These are phyloP conservation scores for Microstroma glucosiphilum DNA, from an alignment of 1,284 basidiomycete genomes.

Conservation along the genomic window DNA sequence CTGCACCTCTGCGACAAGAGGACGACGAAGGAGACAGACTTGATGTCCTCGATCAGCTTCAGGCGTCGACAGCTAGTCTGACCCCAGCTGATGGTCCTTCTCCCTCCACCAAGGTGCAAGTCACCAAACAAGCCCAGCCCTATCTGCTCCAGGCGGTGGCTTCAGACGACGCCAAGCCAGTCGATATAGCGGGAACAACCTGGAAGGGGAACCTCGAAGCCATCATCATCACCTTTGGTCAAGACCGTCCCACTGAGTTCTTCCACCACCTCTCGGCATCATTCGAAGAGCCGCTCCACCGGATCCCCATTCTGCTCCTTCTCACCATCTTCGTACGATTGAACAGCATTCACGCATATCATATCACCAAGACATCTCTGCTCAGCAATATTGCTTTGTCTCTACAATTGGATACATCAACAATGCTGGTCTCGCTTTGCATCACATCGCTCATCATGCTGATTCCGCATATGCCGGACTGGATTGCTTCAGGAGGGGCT, in stretches of 20 bases:
- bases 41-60: conserved; percentile 12
- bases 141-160: conserved; percentile 4
- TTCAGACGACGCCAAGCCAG: conserved; percentile 7
- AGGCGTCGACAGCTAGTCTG: not conserved
- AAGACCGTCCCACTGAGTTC: conserved; percentile 38
- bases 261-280: conserved; percentile 41
- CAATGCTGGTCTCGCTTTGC: conserved; percentile 35
- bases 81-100: not conserved
- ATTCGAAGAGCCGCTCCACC: conserved; percentile 24
- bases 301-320: conserved; percentile 38
- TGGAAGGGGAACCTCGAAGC: conserved; percentile 29
- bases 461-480: conserved; percentile 45
- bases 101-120: not conserved
- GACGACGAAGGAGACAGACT: conserved; percentile 11
- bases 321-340: conserved; percentile 41
- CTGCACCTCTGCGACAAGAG: conserved; percentile 9
- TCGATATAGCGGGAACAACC: not conserved
- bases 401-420: conserved; percentile 38
- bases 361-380: conserved; percentile 42
- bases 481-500: conserved; percentile 39
- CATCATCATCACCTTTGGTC: conserved; percentile 34
- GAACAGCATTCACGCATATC: conserved; percentile 41
- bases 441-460: conserved; percentile 43
- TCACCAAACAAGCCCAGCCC: not conserved
- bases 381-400: conserved; percentile 30